Base-by-base conservation (phyloP, 2,329 filamentous ascomycete genomes). In the Curvularia lunata region DNA sequence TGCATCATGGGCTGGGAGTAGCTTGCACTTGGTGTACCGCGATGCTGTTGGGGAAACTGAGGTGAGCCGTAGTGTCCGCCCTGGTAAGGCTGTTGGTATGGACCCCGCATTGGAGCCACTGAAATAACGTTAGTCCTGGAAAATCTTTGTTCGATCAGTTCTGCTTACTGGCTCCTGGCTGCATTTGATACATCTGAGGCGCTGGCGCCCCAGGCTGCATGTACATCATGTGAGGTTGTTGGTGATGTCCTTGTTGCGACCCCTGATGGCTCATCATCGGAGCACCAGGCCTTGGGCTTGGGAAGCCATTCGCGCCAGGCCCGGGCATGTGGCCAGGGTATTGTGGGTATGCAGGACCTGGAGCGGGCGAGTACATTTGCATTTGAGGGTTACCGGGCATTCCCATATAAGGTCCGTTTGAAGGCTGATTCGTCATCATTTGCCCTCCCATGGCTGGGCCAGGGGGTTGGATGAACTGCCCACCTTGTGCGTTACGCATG, bases 261-360 rank as follows among this genome's bases (percentile, higher is more conserved):
- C 91, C 91, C 79, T 97, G 92, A 65, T 93, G 93, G 70, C 89
- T 91, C 94, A 98, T 98, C 88, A 96, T 92, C 1, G 91, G 89
- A 12, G 95, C 73, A 48, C 88, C 88, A 47, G 92, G 86, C 55
- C 91, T 88, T 1, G 94, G 94, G 73, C 94, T 97, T n/a, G 92
- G 91, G 71, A 91, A 97, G 16, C 92, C 91, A 67, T 88, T 90
- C 7, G 86, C 83, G 42, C 86, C 90, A 19, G 89, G 86, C 53
- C 83, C 81, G 30, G 72, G 71, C 64, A 77, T 77, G 42, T 75
- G 72, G 18, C 66, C 69, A 25, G 83, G 82, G 34, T 84, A 83
- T 62, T 87, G 86, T 77, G 88, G 83, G 85, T 92, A 84, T 81
- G 91, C 79, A 79, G 91, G 74, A 72, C 85, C 88, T 28, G 79